phyloP scores from a whole-genome alignment of 495 filamentous ascomycete genomes.

The Tuber umbilicatum region DNA sequence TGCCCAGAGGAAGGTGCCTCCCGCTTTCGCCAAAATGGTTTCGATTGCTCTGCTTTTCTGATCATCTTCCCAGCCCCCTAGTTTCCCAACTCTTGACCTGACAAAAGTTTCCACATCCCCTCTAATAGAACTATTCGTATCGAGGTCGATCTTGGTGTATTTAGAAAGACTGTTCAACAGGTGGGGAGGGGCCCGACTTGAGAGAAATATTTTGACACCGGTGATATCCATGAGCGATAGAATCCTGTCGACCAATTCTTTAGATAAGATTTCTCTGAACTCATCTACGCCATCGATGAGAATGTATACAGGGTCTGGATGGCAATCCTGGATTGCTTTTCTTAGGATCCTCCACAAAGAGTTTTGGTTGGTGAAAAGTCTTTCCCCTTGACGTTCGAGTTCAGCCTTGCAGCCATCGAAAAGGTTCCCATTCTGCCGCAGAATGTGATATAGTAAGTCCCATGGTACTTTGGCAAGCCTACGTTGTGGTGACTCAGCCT shows the following conservation, averaged over 20 bases:
- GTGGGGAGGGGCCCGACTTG: neutral
- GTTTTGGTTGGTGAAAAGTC: neutral
- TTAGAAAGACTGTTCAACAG: neutral
- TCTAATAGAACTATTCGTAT: neutral
- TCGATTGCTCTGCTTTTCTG: neutral
- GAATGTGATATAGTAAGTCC: neutral
- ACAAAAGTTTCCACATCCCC: neutral
- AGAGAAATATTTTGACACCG: neutral
- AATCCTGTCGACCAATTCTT: neutral
- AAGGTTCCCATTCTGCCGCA: neutral
- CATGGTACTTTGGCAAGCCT: neutral
- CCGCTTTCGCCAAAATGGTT: neutral
- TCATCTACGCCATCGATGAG: neutral
- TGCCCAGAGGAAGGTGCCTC: neutral
- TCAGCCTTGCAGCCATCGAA: neutral
- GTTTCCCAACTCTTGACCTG: neutral
- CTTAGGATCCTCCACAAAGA: neutral
- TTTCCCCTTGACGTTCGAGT: neutral
- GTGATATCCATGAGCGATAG: neutral
- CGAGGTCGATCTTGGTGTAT: neutral
- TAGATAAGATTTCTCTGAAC: neutral
- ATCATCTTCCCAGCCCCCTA: neutral
- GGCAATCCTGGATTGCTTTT: neutral
- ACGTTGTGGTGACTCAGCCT: neutral
- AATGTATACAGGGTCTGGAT: neutral